Evolutionary conservation across 2,329 filamentous ascomycete species (phyloP).

Genomic region (Akanthomyces uredinophilus): DNA sequence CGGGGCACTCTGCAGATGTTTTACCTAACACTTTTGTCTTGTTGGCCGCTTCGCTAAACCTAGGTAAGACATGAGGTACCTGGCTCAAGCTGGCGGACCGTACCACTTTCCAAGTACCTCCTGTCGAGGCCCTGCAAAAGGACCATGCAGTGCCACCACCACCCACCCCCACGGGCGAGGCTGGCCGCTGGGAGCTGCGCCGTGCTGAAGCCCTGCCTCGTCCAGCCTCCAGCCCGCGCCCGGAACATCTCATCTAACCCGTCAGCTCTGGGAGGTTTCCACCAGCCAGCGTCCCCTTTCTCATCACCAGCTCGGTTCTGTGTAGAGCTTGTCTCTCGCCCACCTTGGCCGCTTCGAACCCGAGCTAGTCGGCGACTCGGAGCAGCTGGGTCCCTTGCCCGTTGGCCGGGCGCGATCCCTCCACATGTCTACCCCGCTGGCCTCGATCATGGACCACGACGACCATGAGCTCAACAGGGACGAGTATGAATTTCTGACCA

Average conservation of each 20-base stretch:
- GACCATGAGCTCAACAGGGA: neutral
- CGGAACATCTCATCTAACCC: neutral
- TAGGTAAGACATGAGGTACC: neutral
- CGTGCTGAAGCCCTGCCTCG: neutral
- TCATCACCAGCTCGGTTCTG: neutral
- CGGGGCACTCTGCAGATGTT: neutral
- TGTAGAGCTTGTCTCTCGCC: neutral
- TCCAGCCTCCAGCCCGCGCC: neutral
- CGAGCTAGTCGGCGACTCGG: too few relatives aligned
- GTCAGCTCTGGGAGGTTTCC: neutral
- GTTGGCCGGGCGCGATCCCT: neutral
- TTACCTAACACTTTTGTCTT: neutral
- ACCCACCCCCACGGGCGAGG: neutral
- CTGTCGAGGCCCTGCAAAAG: neutral
- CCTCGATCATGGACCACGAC: neutral
- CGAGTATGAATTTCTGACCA: neutral
- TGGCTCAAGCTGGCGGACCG: neutral
- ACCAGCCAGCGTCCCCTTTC: neutral
- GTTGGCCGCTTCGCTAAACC: neutral
- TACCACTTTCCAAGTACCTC: neutral
- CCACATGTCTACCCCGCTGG: slow-evolving; percentile 2
- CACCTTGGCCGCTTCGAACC: neutral
- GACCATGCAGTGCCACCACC: too few relatives aligned
- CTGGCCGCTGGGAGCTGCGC: neutral
- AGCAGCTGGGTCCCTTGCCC: neutral